Evolutionary conservation across 495 filamentous ascomycete genomes (phyloP), one percentile per base, ranked within the genome.

Genomic region (Immersiella caudata): DNA sequence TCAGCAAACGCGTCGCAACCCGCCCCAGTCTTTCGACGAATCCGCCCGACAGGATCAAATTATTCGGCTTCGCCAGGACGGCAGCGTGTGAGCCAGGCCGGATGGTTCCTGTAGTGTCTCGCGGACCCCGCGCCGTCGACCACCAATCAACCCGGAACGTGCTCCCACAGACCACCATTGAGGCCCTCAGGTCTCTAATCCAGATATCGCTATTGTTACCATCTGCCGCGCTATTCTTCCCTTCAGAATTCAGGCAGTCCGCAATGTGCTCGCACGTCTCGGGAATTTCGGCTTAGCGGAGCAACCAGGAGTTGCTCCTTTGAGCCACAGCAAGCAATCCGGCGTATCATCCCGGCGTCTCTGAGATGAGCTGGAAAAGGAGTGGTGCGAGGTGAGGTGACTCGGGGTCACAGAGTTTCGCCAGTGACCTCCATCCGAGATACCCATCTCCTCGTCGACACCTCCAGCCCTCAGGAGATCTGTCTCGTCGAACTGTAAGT

Each of bases 131-230:
- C 64, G 54, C 60, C 29, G 50, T 12, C 60, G 61, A 72, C 64
- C 69, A 50, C 76, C 76, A 78, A 76, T 76, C 76, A 78, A 69
- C 49, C 71, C 18, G 56, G 50, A 78, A 78, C 76, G 76, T 78
- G 76, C 73, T 70, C 71, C 68, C 61, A 66, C 72, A 69, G 66
- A 65, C 69, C 63, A 36, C 66, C 66, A 25, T 21, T 26, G 11
- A n/a, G 27, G 11, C 57, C 58, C 27, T 56, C 49, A 58, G 24
- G 33, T 52, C 65, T 62, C n/a, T 36, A 40, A 54, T 54, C 56
- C 27, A 33, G 52, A 21, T 52, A 26, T 57, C 52, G 35, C 35
- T 35, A 50, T 49, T n/a, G 60, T 62, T 62, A 33, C 60, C 35
- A 26, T 66, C 60, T 59, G 26, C 56, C 56, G 56, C 56, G 56